These are phyloP conservation scores for Gonapodya sp. DNA, from an alignment of 192 early-diverging fungal genomes.

Conservation along the genomic window DNA sequence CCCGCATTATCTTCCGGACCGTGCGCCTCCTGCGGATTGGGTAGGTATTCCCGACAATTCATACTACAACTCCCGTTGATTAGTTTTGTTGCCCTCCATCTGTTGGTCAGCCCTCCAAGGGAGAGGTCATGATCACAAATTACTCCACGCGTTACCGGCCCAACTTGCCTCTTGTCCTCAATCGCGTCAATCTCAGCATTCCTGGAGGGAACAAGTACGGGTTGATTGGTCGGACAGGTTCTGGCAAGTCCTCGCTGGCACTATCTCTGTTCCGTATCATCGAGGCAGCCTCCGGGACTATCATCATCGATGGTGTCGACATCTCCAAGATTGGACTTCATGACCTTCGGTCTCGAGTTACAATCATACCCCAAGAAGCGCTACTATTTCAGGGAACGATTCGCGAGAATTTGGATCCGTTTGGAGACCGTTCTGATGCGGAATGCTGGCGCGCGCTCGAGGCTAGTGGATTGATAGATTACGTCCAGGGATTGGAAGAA, in stretches of 20 bases:
- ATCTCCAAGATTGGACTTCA: constrained; percentile 21
- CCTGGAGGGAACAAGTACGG: neutral
- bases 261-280: constrained; percentile 30
- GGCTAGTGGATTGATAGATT: neutral
- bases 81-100: neutral
- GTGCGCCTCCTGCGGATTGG: neutral
- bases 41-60: neutral
- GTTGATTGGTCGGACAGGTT: constrained; percentile 1
- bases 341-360: constrained; percentile 22
- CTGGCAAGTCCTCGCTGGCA: constrained; percentile 63
- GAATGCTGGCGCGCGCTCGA: constrained; percentile 10
- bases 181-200: constrained; percentile 15
- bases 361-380: constrained; percentile 35
- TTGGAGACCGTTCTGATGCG: constrained; percentile 13
- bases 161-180: constrained; percentile 69
- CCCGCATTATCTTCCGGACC: neutral
- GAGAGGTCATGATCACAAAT: constrained; percentile 61
- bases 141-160: constrained; percentile 75
- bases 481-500: neutral
- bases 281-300: constrained; percentile 21
- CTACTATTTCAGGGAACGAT: constrained; percentile 27
- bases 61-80: too few species aligned
- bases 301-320: constrained; percentile 30
- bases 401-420: constrained; percentile 16
- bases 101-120: constrained; percentile 23